Base-by-base conservation (phyloP, 768 basidiomycete genomes). In the Termitomyces sp. region DNA sequence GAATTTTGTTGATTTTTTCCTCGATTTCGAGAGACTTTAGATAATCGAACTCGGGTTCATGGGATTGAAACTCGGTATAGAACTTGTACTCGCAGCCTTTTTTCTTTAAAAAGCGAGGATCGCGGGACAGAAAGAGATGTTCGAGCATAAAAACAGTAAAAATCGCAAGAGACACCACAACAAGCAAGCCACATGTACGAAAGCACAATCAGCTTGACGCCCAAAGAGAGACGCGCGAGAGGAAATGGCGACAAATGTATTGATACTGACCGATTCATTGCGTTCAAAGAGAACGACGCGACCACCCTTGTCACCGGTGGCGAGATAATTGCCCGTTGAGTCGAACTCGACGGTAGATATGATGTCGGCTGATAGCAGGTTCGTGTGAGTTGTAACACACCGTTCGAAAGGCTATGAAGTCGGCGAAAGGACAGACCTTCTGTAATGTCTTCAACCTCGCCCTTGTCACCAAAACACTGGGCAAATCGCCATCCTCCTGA, bases 1-100 rank as follows among this genome's bases (percentile, higher is more conserved):
- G 93, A 84, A 99, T 99, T 85, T 97, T 92, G 81, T 99, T 99
- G 81, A 99, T 99, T 88, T 99, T 99, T 83, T 99, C 97, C 76
- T 99, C 97, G 74, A 99, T 99, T 82, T 99, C 97, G 65, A 99
- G 80, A 24, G 94, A 97, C 81, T 99, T 99, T 69, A 99, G 87
- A 74, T 99, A 99, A 78, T 99, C 97, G 73, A 99, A 99, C 73
- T 99, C 97, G 56, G 97, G 97, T 73, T 99, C 97, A 72, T 99
- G 97, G 47, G 93, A 95, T 80, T 99, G 97, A 72, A 98, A 97
- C 75, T 99, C 97, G 53, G 97, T 99, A 74, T 98, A 98, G 76
- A 99, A 99, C 75, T 98, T 98, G 86, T 99, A 99, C 78, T 99
- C 97, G 79, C 97, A 99, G 63, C 94, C 94, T 73, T 97, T 98